Base-by-base conservation (phyloP, 306 rosid species). In the Casuarina equisetifolia region DNA sequence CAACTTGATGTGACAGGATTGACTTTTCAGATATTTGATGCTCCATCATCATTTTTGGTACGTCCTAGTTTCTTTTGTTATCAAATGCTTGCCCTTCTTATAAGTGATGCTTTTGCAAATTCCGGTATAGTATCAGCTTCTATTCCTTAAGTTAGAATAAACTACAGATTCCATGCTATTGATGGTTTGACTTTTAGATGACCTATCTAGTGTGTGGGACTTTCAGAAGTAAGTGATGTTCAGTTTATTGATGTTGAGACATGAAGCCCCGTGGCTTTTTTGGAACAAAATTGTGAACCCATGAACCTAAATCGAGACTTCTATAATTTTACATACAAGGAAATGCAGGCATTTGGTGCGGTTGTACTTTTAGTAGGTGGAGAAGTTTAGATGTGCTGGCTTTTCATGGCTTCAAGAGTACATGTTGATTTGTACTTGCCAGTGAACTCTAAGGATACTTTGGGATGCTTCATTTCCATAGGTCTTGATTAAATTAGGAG, bases 21-120 rank as follows among this genome's bases (percentile, higher is more conserved):
- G 92, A 90, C 88, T 79, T 95, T 95, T 87, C 93, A 88, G 79
- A 81, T 89, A 81, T 81, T 69, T 78, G 92, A 83, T 81, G 96
- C 97, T 63, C 87, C 97, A n/a, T 95, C 98, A 16, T 58, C 90
- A 78, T 95, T 95, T 84, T 87, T 94, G 53, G 97, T 95, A 88
- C 52, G 97, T 85, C 76, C 69, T 78, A 39, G 40, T 36, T 80
- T 64, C 70, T 43, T 69, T 77, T 62, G 55, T 51, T 71, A 75
- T 78, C 71, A 39, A 77, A 75, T 80, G 51, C 54, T 51, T 72
- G 32, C 32, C 50, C 20, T 66, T 66, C 71, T 66, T 66, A 35
- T 66, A 17, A 6, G 71, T 40, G 19, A 42, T 40, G 19, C 25
- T 66, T 43, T 66, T 66, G 13, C 16, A 17, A 66, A 40, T 66